Percentiles rank a stretch among this genome's conserved stretches.
Evolutionary conservation across 805 yeast genomes (phyloP).

Genomic region (Starmerella floricola): DNA sequence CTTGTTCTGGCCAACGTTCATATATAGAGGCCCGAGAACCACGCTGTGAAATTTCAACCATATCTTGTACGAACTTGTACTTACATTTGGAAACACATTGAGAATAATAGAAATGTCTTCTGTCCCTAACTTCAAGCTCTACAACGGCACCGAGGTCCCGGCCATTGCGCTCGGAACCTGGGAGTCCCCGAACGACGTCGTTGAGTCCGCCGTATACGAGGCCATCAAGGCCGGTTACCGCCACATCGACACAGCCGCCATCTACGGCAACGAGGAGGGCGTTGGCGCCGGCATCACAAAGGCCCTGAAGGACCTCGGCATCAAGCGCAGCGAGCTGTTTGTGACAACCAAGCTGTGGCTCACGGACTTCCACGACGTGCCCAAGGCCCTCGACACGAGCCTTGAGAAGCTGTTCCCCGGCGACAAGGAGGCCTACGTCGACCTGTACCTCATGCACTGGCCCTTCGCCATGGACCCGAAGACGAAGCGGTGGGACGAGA

Average conservation of each 20-base stretch:
- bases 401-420: slow-evolving; percentile 34
- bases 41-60: too few species aligned
- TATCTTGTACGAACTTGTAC: too few species aligned
- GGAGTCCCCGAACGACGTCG: slow-evolving; percentile 36
- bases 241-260: slow-evolving; percentile 65
- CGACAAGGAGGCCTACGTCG: slow-evolving; percentile 46
- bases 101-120: neutral
- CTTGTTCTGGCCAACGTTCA: too few species aligned
- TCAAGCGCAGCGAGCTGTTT: slow-evolving; percentile 41
- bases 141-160: slow-evolving; percentile 50
- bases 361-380: slow-evolving; percentile 31
- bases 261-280: slow-evolving; percentile 54
- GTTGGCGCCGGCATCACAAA: slow-evolving; percentile 43
- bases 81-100: too few species aligned
- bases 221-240: slow-evolving; percentile 58
- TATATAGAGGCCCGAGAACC: too few species aligned
- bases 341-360: slow-evolving; percentile 56
- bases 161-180: slow-evolving; percentile 62
- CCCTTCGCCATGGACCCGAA: slow-evolving; percentile 35
- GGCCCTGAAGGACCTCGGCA: slow-evolving; percentile 24
- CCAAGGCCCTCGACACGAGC: slow-evolving; percentile 39
- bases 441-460: slow-evolving; percentile 58
- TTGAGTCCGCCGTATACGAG: slow-evolving; percentile 41
- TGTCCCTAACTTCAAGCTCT: slow-evolving; percentile 34
- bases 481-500: slow-evolving; percentile 21